Conservation (phyloP, 2,329 filamentous ascomycete genomes). For the Orbilia brochopaga region DNA sequence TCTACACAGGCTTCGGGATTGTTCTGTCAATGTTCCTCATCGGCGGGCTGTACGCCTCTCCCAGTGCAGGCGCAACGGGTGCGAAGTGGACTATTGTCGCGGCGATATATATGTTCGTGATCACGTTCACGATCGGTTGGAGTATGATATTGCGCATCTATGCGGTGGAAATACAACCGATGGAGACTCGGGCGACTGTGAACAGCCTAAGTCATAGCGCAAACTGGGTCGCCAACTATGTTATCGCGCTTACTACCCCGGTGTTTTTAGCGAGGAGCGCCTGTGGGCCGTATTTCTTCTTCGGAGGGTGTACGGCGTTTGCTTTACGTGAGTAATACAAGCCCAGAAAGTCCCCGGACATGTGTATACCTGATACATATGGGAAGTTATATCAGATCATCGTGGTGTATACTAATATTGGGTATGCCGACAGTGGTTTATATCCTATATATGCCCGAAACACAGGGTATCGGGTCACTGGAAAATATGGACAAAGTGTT, state of each 20-base stretch:
- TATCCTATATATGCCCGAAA: slow-evolving; percentile 49
- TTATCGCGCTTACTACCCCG: slow-evolving; percentile 60
- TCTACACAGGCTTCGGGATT: slow-evolving; percentile 64
- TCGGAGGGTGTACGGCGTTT: slow-evolving; percentile 59
- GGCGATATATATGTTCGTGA: slow-evolving; percentile 62
- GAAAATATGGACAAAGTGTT: slow-evolving; percentile 51
- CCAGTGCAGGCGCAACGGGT: slow-evolving; percentile 57
- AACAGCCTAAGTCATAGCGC: slow-evolving; percentile 64
- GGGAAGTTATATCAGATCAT: neutral
- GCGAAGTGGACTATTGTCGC: slow-evolving; percentile 64
- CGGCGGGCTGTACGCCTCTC: slow-evolving; percentile 63
- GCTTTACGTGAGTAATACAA: slow-evolving; percentile 55
- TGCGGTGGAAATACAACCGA: slow-evolving; percentile 66
- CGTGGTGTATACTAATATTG: neutral
- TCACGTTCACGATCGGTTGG: slow-evolving; percentile 63
- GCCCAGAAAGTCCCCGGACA: no score
- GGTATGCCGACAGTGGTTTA: slow-evolving; percentile 17
- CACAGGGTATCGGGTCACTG: slow-evolving; percentile 41
- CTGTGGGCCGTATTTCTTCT: slow-evolving; percentile 62
- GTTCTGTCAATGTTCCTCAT: slow-evolving; percentile 64
- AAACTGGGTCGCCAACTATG: slow-evolving; percentile 63
- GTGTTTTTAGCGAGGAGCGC: slow-evolving; percentile 55
- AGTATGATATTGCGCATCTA: slow-evolving; percentile 66
- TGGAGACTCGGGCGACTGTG: slow-evolving; percentile 64
- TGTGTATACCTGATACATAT: neutral